Base-by-base conservation (phyloP, 2,329 filamentous ascomycete genomes). In the Diaporthe vaccinii region DNA sequence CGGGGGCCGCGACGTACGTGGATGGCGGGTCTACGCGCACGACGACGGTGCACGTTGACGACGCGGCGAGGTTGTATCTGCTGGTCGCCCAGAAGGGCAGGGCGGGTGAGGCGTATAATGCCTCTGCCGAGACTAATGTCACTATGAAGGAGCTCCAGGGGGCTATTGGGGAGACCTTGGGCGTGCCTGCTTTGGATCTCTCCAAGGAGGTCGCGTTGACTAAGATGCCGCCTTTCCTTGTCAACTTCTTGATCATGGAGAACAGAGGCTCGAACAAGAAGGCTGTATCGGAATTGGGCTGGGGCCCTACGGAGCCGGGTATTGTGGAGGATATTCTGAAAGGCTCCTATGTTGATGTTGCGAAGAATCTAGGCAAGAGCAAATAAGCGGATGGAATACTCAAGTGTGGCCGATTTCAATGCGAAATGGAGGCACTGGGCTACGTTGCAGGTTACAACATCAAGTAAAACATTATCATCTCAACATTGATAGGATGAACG, bases 231-330 rank as follows among this genome's bases (percentile, higher is more conserved):
- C 36, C 58, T 4, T 84, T 84, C 51, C 71, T 86, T 15, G 80
- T 83, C 0, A 72, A 39, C 34, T 84, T 87, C 73, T 70, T 87
- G 53, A 78, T 75, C 2, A 67, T 77, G 4, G 80, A 83, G 75
- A 84, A 84, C 75, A 80, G 82, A 7, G 81, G 82, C 7, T 82
- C 82, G 3, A 81, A 79, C 59, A 79, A 73, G 28, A 87, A 86
- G 80, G 85, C 84, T 5, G 81, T 74, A 74, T 78, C 78, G 58
- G 80, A 83, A 79, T 76, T 87, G 70, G 85, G 82, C 7, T 87
- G 85, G 85, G 71, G 81, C 75, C 80, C 83, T 1, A 79, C 78
- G 53, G 82, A 79, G 62, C 75, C 79, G 49, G 80, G 82, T 1
- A 78, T 86, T 53, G 44, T 87, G 55, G 82, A 83, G 51, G 85